A percentile compares a stretch with the other conserved stretches of the same genome.
phyloP scores from a whole-genome alignment of 2,329 filamentous ascomycete genomes.

The Colletotrichum sidae region DNA sequence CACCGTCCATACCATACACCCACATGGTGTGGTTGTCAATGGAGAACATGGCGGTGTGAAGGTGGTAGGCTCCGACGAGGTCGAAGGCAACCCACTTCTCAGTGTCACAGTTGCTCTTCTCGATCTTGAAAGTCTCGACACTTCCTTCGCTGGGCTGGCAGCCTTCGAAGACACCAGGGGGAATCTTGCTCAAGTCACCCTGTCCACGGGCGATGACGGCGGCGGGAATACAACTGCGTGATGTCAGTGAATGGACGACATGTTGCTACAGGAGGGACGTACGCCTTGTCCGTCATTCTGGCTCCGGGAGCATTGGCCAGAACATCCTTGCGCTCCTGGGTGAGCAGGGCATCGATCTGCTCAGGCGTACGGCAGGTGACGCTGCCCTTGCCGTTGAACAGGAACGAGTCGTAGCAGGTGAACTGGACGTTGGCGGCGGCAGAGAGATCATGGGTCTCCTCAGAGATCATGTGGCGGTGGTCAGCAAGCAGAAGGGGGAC shows the following conservation, averaged over 20 bases:
- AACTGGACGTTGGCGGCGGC: constrained; percentile 58
- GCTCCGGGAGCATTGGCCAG: constrained; percentile 44
- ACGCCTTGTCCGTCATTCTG: constrained; percentile 56
- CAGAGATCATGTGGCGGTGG: constrained; percentile 65
- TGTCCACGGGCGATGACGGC: constrained; percentile 51
- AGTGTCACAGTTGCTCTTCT: constrained; percentile 46
- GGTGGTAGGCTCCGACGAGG: constrained; percentile 63
- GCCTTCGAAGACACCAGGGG: constrained; percentile 55
- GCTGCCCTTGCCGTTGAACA: constrained; percentile 72
- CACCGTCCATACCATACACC: constrained; percentile 65
- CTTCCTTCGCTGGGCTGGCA: constrained; percentile 60
- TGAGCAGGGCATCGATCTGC: constrained; percentile 54
- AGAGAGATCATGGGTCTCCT: constrained; percentile 58
- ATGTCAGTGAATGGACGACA: not conserved
- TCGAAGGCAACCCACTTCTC: constrained; percentile 66
- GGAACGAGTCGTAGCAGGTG: constrained; percentile 69
- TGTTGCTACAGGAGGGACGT: constrained; percentile 18
- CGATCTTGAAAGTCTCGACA: constrained; percentile 53
- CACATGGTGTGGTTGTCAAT: constrained; percentile 66
- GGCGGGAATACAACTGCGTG: constrained; percentile 50
- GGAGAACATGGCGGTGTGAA: constrained; percentile 57
- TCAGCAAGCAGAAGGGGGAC: constrained; percentile 66
- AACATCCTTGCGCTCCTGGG: constrained; percentile 45
- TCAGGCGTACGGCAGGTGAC: constrained; percentile 62
- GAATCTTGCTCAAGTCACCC: constrained; percentile 52